phyloP scores from a whole-genome alignment of 2,329 filamentous ascomycete genomes.

The Dothideomycetidae sp. region DNA sequence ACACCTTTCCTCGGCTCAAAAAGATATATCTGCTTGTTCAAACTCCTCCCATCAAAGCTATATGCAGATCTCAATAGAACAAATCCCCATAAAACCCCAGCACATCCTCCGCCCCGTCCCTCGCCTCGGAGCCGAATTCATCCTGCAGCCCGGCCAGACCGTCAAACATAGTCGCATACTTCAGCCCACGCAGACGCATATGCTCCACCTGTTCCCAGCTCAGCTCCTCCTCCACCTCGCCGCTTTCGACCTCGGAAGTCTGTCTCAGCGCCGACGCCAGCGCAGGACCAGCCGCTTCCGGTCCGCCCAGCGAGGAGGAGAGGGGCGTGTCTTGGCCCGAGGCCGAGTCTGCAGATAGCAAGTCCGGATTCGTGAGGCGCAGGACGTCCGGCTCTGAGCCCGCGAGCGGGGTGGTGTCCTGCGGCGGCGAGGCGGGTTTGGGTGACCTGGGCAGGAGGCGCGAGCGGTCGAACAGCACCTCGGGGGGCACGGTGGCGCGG shows the following conservation, averaged over 20 bases:
- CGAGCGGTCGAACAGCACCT: conserved; percentile 55
- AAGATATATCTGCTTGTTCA: no score
- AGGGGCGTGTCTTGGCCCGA: conserved; percentile 1
- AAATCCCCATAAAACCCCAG: conserved; percentile 31
- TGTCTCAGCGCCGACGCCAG: conserved; percentile 8
- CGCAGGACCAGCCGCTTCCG: conserved; percentile 17
- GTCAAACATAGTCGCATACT: conserved; percentile 41
- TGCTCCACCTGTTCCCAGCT: conserved; percentile 47
- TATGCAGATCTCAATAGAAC: conserved; percentile 14
- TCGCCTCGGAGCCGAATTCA: conserved; percentile 30
- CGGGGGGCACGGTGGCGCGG: conserved; percentile 70
- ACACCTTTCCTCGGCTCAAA: no score
- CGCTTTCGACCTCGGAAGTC: neutral
- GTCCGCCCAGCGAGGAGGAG: conserved; percentile 13
- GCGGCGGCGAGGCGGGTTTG: conserved; percentile 44
- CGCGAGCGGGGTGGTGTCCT: neutral
- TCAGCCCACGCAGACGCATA: conserved; percentile 41
- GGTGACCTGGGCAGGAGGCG: conserved; percentile 51
- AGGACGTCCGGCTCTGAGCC: neutral
- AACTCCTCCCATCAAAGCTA: no score
- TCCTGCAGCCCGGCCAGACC: conserved; percentile 39
- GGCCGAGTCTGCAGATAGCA: no score
- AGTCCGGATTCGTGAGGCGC: no score
- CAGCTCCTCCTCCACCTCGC: conserved; percentile 29
- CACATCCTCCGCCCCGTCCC: conserved; percentile 21